Evolutionary conservation across 352 stramenopile species (phyloP), one percentile per base, ranked within the genome.

Genomic region (Halophytophthora batemanensis): DNA sequence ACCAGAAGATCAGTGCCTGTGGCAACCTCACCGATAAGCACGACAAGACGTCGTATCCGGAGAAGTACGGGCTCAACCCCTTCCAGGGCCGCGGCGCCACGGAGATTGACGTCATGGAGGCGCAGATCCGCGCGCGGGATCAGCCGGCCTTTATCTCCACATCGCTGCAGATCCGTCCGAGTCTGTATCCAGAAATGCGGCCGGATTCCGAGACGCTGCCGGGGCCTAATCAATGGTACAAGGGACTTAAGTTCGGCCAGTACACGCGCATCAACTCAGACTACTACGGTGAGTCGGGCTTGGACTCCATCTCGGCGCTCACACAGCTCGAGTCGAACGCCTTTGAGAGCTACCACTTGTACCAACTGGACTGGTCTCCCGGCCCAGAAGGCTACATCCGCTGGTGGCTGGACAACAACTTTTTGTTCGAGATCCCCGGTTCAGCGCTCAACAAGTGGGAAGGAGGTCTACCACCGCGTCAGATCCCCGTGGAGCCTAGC

Each of bases 61-160:
- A 93, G 67, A 77, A 89, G 55, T 99, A 88, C 66, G 96, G 95
- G 0, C 48, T 99, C 56, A 82, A 98, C 69, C 71, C 84, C 1
- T 80, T 86, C 50, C 71, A 91, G 40, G 96, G 96, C n/a, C 85
- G 96, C 40, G 96, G 96, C 33, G 86, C 94, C 37, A 98, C 96
- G 4, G 96, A 99, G 71, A 98, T 99, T 58, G 96, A 99, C 66
- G 79, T 99, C 28, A 93, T 99, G 45, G 85, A 95, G 61, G 77
- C 74, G 25, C 83, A 97, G 47, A 92, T 92, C 56, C 72, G 80
- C 33, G 81, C 76, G 19, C 71, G 93, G 15, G 88, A 96, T 23
- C 74, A 91, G 57, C 96, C 93, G 0, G 86, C 88, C 45, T 87
- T 83, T 43, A 87, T 98, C 62, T 97, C 92, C 6, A 97, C 92